Evolutionary conservation across 2,329 filamentous ascomycete species (phyloP), one percentile per base, ranked within the genome.

Genomic region (Parastagonospora nodorum): DNA sequence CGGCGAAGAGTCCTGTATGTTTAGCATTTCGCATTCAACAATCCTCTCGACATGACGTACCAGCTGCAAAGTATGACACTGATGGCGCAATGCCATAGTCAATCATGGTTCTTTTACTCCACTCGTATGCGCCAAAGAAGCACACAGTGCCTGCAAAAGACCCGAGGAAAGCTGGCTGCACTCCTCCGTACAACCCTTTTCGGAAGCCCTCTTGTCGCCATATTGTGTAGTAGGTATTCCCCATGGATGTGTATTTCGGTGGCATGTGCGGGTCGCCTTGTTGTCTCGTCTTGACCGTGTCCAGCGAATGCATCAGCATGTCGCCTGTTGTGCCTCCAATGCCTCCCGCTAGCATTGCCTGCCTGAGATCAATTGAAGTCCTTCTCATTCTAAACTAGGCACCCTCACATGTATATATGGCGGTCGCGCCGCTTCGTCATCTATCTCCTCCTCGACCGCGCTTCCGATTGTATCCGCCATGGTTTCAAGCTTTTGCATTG

Each of bases 261-360:
- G 94, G 94, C 53, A 96, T 84, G 71, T 94, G 88, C 38, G 93
- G 92, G 69, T 97, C 94, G 67, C 93, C 94, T 76, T 99, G 94
- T 74, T 99, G 95, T 63, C 94, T 85, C 40, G 94, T 99, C 78
- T 99, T 99, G 66, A 99, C 94, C 1, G 94, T 99, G 75, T 99
- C 94, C 68, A 99, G 84, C 39, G 93, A 97, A 78, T 99, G 94
- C 94, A 99, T 99, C 61, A 99, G 80, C 83, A 99, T 89, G 75
- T 99, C 94, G 51, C 95, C 94, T 48, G 89, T 95, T 12, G 90
- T 92, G 45, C 94, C 94, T 68, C 95, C 94, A 45, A 95, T 80
- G 53, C 93, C 94, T 68, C 94, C 94, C 30, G 94, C 94, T 68
- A 99, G 82, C 92, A 97, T 99, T 72, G 89, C 87, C 91, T 96